A percentile compares a stretch with the other conserved stretches of the same genome.
These are phyloP conservation scores for Euphrasia arctica DNA, from an alignment of 305 asterid genomes.

Conservation along the genomic window DNA sequence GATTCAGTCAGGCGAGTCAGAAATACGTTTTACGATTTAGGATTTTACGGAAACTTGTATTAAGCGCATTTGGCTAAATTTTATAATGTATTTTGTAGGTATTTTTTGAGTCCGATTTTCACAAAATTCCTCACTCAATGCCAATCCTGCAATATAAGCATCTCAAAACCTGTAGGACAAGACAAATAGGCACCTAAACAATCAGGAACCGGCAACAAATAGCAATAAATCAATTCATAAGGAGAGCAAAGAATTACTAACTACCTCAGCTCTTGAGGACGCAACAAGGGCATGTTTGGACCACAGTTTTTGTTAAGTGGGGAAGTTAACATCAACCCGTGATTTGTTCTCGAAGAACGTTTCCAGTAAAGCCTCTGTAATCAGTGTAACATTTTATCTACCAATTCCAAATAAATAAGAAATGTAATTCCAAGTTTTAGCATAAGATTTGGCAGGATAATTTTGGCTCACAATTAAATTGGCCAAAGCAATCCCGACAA, in stretches of 20 bases:
- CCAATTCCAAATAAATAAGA: neutral
- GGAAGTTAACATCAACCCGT: constrained; percentile 89
- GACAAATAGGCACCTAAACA: constrained; percentile 38
- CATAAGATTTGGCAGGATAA: neutral
- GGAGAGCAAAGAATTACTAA: constrained; percentile 15
- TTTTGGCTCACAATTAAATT: constrained; percentile 74
- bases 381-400: constrained; percentile 1
- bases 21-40: constrained; percentile 17
- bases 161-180: constrained; percentile 56
- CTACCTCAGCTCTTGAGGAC: constrained; percentile 92
- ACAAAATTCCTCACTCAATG: constrained; percentile 46
- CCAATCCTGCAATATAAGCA: constrained; percentile 48
- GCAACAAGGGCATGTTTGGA: constrained; percentile 61
- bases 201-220: constrained; percentile 27
- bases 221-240: constrained; percentile 18
- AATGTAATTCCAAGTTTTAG: neutral
- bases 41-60: constrained; percentile 8
- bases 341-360: constrained; percentile 75
- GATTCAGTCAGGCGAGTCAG: constrained; percentile 4
- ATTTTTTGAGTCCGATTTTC: constrained; percentile 37
- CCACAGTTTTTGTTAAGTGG: constrained; percentile 52
- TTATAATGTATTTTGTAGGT: constrained; percentile 25
- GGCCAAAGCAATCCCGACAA: constrained; percentile 87
- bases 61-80: constrained; percentile 22
- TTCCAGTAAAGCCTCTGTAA: constrained; percentile 97